Evolutionary conservation across 371 early-diverging fungal species (phyloP), one percentile per base, ranked within the genome.

Genomic region (Rhizopus microsporus): DNA sequence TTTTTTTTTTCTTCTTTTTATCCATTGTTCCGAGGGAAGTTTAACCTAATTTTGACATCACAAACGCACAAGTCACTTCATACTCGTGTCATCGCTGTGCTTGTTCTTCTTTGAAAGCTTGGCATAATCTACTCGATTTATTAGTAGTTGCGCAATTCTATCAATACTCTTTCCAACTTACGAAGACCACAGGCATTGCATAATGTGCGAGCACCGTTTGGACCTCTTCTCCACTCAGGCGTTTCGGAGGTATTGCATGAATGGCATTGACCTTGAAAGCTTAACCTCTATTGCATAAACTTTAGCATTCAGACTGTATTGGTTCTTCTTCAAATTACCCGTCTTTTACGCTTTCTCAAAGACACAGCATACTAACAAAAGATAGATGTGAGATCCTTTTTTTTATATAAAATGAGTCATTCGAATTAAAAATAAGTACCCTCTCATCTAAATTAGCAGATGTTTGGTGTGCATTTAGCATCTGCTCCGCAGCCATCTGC

Each of bases 191-290:
- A 88, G 7, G 86, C 83, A 68, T 88, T 88, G 50, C 88, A 88
- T 3, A 88, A 62, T 0, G 86, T 86, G 29, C 82, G 72, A 5
- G 88, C 83, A 4, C 88, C 88, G 60, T 83, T 76, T 8, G 87
- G 88, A 10, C 88, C 88, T 40, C 88, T 78, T 50, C 88, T 72
- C 88, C 88, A 88, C 68, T 83, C 85, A 10, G 88, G 86, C 10
- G 88, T 88, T 40, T 82, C 78, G n/a, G 81, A 76, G 44, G 79
- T 77, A 59, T 79, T 75, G 62, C 88, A 88, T 31, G 82, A 79
- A 43, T 82, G 80, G 37, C 85, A 84, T 35, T 75, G 71, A 13
- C 77, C 79, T 58, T 76, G 82, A 30, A 77, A 75, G 7, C 69
- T 69, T 2, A 73, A 56, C 12, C 71, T 70, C 68, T 76, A 77